phyloP scores from a whole-genome alignment of 1,139 yeast genomes.

The Scheffersomyces segobiensis region DNA sequence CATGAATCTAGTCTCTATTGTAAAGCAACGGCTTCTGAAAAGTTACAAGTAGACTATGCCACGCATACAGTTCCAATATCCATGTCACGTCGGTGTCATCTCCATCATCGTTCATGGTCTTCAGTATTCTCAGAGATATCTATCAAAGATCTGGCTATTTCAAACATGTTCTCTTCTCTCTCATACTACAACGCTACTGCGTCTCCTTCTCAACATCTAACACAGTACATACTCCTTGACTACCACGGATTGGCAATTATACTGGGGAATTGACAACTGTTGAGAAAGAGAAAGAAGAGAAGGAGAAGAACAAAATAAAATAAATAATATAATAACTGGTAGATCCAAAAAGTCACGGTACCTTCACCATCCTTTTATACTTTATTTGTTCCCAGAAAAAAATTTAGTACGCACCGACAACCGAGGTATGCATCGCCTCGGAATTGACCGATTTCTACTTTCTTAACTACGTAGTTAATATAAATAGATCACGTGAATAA shows the following conservation, averaged over 20 bases:
- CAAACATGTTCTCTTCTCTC: not conserved
- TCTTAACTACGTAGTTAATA: not conserved
- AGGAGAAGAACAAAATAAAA: slow-evolving; percentile 18
- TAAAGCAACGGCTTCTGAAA: not conserved
- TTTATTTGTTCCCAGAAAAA: not conserved
- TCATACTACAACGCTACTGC: not conserved
- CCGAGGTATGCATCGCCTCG: not conserved
- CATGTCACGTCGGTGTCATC: not conserved
- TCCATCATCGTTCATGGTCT: not conserved
- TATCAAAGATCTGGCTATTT: not conserved
- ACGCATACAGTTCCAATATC: not conserved
- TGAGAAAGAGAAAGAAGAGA: slow-evolving; percentile 24
- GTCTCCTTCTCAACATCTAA: slow-evolving; percentile 14
- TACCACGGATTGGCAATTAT: slow-evolving; percentile 12
- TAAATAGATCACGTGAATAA: not conserved
- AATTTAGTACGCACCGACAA: not conserved
- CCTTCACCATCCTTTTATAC: slow-evolving; percentile 8
- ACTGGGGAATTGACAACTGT: slow-evolving; percentile 24
- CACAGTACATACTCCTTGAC: slow-evolving; percentile 1
- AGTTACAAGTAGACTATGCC: not conserved
- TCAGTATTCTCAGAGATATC: not conserved
- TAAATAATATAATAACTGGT: slow-evolving; percentile 3
- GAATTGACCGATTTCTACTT: not conserved
- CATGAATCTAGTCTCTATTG: not conserved
- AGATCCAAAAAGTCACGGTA: slow-evolving; percentile 2